A percentile compares a stretch with the other conserved stretches of the same genome.
Evolutionary conservation across 306 rosid genomes (phyloP).

Genomic region (Casuarina equisetifolia): DNA sequence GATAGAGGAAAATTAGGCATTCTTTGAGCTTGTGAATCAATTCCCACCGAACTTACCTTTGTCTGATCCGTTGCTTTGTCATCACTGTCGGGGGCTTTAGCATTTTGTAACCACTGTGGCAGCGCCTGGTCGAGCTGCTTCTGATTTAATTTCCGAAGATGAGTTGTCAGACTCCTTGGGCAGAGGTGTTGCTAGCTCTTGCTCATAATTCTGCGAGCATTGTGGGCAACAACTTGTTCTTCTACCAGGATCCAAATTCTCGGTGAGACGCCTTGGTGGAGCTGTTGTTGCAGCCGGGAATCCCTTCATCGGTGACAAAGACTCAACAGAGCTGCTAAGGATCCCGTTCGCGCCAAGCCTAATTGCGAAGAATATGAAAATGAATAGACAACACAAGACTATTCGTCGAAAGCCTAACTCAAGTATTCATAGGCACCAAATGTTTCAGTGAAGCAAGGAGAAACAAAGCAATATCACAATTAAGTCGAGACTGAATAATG

Average conservation of each 20-base stretch:
- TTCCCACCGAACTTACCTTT: slow-evolving; percentile 43
- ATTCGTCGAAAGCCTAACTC: slow-evolving; percentile 22
- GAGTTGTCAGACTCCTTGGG: slow-evolving; percentile 60
- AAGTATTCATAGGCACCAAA: not conserved
- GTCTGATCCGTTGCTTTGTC: slow-evolving; percentile 48
- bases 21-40: not conserved
- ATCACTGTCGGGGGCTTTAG: slow-evolving; percentile 48
- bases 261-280: slow-evolving; percentile 48
- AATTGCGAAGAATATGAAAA: slow-evolving; percentile 21
- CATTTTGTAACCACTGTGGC: slow-evolving; percentile 92
- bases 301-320: slow-evolving; percentile 68
- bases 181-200: slow-evolving; percentile 55
- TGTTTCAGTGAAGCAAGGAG: slow-evolving; percentile 5
- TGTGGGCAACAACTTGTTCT: slow-evolving; percentile 62
- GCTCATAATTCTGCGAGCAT: slow-evolving; percentile 55
- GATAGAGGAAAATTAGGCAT: not conserved
- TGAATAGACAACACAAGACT: slow-evolving; percentile 29
- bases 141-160: slow-evolving; percentile 50
- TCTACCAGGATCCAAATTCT: slow-evolving; percentile 55
- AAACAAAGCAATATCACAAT: slow-evolving; percentile 20
- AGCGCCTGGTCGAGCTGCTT: slow-evolving; percentile 48
- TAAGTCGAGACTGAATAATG: slow-evolving; percentile 12
- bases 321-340: slow-evolving; percentile 72
- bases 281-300: slow-evolving; percentile 46
- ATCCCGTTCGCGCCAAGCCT: slow-evolving; percentile 86